Conservation (phyloP, 139 green algal species). For the Tetradesmus obliquus region DNA sequence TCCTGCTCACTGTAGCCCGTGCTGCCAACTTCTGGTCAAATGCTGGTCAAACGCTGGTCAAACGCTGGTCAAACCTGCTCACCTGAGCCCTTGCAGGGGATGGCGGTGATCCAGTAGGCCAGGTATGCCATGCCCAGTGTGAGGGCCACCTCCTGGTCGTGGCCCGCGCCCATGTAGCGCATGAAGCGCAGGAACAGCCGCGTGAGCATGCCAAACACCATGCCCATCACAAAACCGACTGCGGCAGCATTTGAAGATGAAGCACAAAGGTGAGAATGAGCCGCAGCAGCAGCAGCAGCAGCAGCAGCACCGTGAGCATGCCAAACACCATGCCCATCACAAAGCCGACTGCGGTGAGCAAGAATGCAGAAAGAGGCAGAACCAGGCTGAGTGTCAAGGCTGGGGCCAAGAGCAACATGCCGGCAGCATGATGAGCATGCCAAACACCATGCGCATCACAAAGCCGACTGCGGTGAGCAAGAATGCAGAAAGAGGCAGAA, state of each 20-base stretch:
- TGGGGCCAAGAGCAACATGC: too few species aligned
- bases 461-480: background rate
- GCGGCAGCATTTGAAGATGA: background rate
- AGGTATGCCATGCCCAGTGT: conserved; percentile 77
- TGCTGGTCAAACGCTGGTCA: too few species aligned
- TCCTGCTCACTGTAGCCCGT: too few species aligned
- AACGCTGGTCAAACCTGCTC: background rate
- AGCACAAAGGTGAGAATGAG: too few species aligned
- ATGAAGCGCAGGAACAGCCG: conserved; percentile 68
- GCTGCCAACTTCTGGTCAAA: too few species aligned
- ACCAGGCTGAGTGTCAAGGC: background rate
- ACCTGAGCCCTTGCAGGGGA: conserved; percentile 49
- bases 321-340: conserved; percentile 70
- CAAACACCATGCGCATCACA: background rate
- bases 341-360: conserved; percentile 55
- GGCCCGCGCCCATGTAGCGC: conserved; percentile 58
- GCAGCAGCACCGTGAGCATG: conserved; percentile 27
- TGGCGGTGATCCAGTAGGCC: conserved; percentile 56
- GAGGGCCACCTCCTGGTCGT: conserved; percentile 57
- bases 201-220: conserved; percentile 62
- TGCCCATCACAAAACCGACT: conserved; percentile 67
- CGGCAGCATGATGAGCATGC: background rate
- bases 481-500: too few species aligned
- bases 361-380: too few species aligned
- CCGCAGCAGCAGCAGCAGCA: too few species aligned